phyloP scores from a whole-genome alignment of 2,329 filamentous ascomycete species.

The Trichoderma polysporum region DNA sequence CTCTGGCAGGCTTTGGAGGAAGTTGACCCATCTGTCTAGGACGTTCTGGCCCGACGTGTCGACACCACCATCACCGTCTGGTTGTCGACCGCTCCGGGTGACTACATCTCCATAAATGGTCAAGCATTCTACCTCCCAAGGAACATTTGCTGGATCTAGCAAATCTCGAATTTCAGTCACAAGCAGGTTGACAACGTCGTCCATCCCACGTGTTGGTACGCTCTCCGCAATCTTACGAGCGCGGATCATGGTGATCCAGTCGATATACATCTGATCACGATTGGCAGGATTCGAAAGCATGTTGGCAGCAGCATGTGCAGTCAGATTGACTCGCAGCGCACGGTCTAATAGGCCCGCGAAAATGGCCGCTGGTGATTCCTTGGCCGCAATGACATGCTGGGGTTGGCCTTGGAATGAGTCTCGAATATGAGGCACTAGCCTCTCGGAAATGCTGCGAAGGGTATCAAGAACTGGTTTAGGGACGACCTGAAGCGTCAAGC shows the following conservation, averaged over 20 bases:
- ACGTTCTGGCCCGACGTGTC: constrained; percentile 58
- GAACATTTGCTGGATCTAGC: constrained; percentile 65
- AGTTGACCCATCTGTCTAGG: constrained; percentile 74
- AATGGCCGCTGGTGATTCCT: constrained; percentile 81
- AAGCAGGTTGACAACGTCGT: constrained; percentile 62
- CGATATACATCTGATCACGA: constrained; percentile 91
- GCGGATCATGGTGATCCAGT: constrained; percentile 73
- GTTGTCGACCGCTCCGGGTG: constrained; percentile 45
- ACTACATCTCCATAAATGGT: constrained; percentile 61
- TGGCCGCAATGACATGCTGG: constrained; percentile 79
- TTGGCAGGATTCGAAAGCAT: constrained; percentile 88
- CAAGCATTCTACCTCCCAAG: constrained; percentile 62
- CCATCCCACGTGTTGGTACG: constrained; percentile 63
- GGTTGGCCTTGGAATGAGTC: constrained; percentile 85
- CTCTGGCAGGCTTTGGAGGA: constrained; percentile 65
- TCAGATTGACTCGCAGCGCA: constrained; percentile 85
- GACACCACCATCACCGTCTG: constrained; percentile 27
- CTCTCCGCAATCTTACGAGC: constrained; percentile 63
- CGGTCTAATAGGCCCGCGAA: constrained; percentile 86
- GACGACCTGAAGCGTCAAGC: constrained; percentile 86
- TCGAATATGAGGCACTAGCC: constrained; percentile 76
- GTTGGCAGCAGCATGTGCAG: constrained; percentile 89
- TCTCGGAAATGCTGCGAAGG: constrained; percentile 80
- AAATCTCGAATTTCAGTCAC: constrained; percentile 68
- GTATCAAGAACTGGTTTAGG: constrained; percentile 85